Conservation (phyloP, 805 yeast species). For the Tanozyma kutaoensis region DNA sequence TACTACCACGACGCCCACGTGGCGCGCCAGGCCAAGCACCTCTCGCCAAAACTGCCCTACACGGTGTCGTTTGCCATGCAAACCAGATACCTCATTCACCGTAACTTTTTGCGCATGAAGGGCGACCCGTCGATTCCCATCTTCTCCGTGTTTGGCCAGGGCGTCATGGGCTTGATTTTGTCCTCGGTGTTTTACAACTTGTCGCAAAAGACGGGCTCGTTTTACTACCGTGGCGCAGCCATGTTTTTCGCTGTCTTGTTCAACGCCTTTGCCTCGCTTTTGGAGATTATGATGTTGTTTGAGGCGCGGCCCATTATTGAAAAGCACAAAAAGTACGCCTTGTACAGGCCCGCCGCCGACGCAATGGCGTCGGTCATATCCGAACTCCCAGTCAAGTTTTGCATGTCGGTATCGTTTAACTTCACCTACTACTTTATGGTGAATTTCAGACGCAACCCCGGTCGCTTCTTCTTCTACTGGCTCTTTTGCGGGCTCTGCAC, state of each 20-base stretch:
- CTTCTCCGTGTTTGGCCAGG: conserved; percentile 29
- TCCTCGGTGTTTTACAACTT: conserved; percentile 48
- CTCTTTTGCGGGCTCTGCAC: conserved; percentile 30
- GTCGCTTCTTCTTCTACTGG: conserved; percentile 40
- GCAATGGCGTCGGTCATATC: conserved; percentile 50
- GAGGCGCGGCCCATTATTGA: conserved; percentile 47
- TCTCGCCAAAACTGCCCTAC: conserved; percentile 37
- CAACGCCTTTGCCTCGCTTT: conserved; percentile 46
- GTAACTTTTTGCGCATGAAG: conserved; percentile 35
- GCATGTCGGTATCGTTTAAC: conserved; percentile 33
- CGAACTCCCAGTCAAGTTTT: conserved; percentile 39
- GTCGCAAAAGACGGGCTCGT: conserved; percentile 26
- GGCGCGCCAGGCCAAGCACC: conserved; percentile 37
- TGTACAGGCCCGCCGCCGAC: conserved; percentile 51
- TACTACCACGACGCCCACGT: conserved; percentile 22
- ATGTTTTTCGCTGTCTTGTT: conserved; percentile 56
- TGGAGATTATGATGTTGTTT: conserved; percentile 42
- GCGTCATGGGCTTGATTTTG: conserved; percentile 39
- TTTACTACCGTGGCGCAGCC: conserved; percentile 46
- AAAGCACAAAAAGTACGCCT: conserved; percentile 42
- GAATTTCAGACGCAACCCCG: conserved; percentile 37
- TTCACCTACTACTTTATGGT: conserved; percentile 39
- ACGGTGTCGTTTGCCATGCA: conserved; percentile 40
- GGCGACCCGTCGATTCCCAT: conserved; percentile 37
- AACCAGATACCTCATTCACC: conserved; percentile 27